Percentiles rank a stretch among this genome's conserved stretches.
These are phyloP conservation scores for Aegle marmelos DNA, from an alignment of 345 rosid genomes.

Conservation along the genomic window DNA sequence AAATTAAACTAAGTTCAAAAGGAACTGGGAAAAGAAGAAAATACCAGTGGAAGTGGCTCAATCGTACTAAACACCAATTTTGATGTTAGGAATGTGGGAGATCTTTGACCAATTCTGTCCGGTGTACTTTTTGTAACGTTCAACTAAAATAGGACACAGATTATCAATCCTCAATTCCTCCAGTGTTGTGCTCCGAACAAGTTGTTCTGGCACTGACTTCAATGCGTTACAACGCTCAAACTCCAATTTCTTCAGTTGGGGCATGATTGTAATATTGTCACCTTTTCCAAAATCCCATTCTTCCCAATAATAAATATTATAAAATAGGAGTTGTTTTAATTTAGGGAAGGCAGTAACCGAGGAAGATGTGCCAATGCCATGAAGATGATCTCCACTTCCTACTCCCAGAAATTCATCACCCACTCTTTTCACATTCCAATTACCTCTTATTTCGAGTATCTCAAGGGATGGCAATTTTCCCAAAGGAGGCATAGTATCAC, in stretches of 20 bases:
- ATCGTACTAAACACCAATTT: no score
- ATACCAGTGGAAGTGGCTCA: no score
- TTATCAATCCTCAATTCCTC: no score
- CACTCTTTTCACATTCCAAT: not conserved
- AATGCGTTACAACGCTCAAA: not conserved
- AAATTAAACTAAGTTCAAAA: no score
- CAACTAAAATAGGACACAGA: no score
- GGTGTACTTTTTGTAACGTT: no score
- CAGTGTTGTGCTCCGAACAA: not conserved
- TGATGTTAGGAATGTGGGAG: not conserved
- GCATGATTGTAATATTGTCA: not conserved
- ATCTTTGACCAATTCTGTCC: not conserved
- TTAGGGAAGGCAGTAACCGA: not conserved
- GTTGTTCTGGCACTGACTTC: not conserved
- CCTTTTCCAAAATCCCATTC: not conserved
- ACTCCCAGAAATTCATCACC: not conserved
- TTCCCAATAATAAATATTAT: accelerated
- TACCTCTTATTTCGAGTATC: accelerated
- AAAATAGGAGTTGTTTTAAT: not conserved
- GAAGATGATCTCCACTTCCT: no score
- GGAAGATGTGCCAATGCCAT: not conserved
- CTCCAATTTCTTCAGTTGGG: not conserved
- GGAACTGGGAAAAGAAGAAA: no score
- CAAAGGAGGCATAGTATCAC: not conserved
- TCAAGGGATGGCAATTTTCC: not conserved